Base-by-base conservation (phyloP, 768 basidiomycete genomes). In the Strobilomyces dryophilus region DNA sequence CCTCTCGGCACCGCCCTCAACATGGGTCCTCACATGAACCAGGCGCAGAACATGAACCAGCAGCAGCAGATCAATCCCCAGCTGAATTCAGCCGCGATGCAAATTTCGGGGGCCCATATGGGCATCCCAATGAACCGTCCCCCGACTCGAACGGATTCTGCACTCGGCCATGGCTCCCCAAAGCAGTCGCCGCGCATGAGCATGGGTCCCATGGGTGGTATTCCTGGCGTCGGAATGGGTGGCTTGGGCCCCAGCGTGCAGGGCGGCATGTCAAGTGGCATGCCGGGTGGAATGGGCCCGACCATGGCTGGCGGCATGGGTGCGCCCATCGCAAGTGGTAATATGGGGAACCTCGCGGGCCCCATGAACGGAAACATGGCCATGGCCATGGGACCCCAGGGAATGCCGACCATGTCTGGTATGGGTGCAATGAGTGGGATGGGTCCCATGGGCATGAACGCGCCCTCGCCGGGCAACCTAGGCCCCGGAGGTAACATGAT, bases 121-220 rank as follows among this genome's bases (percentile, higher is more conserved):
- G 59, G 52, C 49, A 60, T 63, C 52, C 56, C 52, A 24, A 54
- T 66, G 58, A 62, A 63, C 47, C 67, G 67, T 1, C 66, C 67
- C 10, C 67, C 67, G 1, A 67, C 66, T 9, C 51, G 66, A 45
- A 58, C 66, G 0, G 68, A 60, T n/a, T 70, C 67, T n/a, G 66
- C 68, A 0, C 60, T 54, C 37, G 61, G 65, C 6, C 59, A 57
- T n/a, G 48, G 46, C 11, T 68, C 67, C 15, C 68, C 67, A 9
- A 68, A 66, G 44, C 66, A 68, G 1, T 64, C 68, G 0, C 67
- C 68, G 1, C 59, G 65, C 24, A 35, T 63, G 58, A 20, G 54
- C n/a, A 45, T 63, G 45, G 59, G 58, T 1, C 51, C 47, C 0
- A 61, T 66, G 54, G 47, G 51, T 27, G 51, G 44, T 24, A 14